Percentiles rank a stretch among this genome's conserved stretches.
phyloP scores from a whole-genome alignment of 192 early-diverging fungal species.

The Chytriomyces sp. region DNA sequence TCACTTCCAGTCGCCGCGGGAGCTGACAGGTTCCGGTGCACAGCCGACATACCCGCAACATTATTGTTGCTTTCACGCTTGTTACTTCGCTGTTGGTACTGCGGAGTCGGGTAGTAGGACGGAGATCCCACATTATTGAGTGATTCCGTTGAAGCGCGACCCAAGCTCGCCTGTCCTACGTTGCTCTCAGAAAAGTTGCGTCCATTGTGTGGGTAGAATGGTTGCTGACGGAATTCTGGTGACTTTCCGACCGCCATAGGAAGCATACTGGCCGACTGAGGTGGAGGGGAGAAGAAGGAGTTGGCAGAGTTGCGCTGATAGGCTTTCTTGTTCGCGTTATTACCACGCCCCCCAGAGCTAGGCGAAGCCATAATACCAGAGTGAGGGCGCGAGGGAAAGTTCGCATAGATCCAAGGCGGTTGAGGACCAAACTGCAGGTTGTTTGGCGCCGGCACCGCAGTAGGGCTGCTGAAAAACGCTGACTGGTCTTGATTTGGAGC shows the following conservation, averaged over 20 bases:
- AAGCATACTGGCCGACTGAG: no score
- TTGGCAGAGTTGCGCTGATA: background rate
- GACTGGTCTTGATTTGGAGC: background rate
- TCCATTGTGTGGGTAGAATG: no score
- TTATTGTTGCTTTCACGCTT: background rate
- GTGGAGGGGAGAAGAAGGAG: no score
- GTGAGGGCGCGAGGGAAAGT: background rate
- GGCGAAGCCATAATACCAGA: background rate
- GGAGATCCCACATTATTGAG: background rate
- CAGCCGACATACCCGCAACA: background rate
- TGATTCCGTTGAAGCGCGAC: background rate
- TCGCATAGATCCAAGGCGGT: background rate
- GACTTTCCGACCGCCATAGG: no score
- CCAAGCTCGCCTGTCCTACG: background rate
- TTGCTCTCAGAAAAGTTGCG: background rate
- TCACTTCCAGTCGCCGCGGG: background rate
- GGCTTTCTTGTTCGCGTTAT: background rate
- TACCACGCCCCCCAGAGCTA: background rate
- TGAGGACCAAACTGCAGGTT: background rate
- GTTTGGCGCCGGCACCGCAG: no score
- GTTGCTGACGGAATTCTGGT: no score
- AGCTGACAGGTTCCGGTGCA: background rate
- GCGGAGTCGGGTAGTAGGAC: background rate
- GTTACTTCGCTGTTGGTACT: background rate
- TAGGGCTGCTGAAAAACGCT: slow-evolving; percentile 11